Evolutionary conservation across 805 yeast genomes (phyloP), one percentile per base, ranked within the genome.

Genomic region (Yamadazyma sp.): DNA sequence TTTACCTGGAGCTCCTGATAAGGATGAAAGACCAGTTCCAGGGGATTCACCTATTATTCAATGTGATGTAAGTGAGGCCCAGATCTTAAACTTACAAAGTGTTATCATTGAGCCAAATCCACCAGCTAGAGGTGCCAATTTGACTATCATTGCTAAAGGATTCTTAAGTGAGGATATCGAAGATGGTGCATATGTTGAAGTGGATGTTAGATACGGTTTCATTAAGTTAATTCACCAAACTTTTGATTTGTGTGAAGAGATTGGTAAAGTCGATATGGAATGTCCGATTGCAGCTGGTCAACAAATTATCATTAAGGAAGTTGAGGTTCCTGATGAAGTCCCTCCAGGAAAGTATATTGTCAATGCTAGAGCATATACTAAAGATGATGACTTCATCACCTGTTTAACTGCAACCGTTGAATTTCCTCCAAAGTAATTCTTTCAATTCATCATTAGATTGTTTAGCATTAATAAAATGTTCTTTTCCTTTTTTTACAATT

Each of bases 301-400:
- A 32, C 82, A 86, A 49, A 62, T 67, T 35, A 64, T 93, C 36
- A 57, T 72, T 17, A 88, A 88, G 58, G 62, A 67, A 29, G 94
- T 93, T 17, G 89, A 81, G 51, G 77, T 93, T 38, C 98, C 98
- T 12, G 69, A 72, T 11, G 93, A 87, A 58, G 95, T 91, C 21
- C 98, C 98, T 40, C 96, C 98, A 15, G 98, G 98, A 26, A 82
- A 76, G 55, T 93, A 93, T 65, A 66, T 76, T 20, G 95, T 91
- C 18, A 67, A 73, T 34, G 98, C 97, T 13, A 78, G 91, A 53
- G 98, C 98, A 2, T 93, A 76, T 67, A 87, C 95, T 26, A 78
- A 68, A 27, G 86, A 84, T 36, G 96, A 87, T 52, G 82, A 75
- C 24, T 74, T 84, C 44, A 78, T 93, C 44, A 78, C 96, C 16